phyloP scores from a whole-genome alignment of 2,329 filamentous ascomycete species.

The Trichoderma citrinoviride region DNA sequence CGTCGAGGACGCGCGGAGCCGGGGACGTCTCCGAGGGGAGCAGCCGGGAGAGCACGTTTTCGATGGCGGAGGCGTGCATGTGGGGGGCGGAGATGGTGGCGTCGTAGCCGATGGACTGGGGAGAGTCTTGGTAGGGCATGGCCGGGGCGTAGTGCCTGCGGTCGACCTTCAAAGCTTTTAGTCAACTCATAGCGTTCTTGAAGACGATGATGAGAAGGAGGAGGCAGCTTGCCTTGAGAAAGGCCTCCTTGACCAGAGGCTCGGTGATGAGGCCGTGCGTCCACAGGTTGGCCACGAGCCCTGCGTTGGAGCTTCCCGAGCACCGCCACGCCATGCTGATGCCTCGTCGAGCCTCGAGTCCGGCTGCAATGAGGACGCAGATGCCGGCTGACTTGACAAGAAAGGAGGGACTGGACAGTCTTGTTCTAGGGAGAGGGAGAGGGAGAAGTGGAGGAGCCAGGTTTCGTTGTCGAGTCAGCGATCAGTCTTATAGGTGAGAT shows the following conservation, averaged over 20 bases:
- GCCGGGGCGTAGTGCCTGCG: conserved; percentile 76
- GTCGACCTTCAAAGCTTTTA: too few species aligned
- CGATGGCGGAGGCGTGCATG: conserved; percentile 57
- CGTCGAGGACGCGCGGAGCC: conserved; percentile 61
- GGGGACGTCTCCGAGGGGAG: conserved; percentile 36
- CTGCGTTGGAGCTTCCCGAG: conserved; percentile 69
- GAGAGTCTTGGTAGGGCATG: conserved; percentile 63
- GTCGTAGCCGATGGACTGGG: conserved; percentile 53
- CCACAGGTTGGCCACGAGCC: conserved; percentile 75
- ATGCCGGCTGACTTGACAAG: background rate
- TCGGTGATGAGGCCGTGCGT: conserved; percentile 70
- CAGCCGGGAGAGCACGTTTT: conserved; percentile 48
- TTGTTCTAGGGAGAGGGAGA: background rate
- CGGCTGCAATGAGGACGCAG: background rate
- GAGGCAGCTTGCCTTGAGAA: conserved; percentile 66
- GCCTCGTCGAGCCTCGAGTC: conserved; percentile 5
- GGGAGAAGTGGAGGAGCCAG: conserved; percentile 6
- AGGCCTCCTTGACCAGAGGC: conserved; percentile 71
- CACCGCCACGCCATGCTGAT: conserved; percentile 84
- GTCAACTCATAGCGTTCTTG: too few species aligned
- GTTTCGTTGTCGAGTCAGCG: too few species aligned
- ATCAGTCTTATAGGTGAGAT: background rate
- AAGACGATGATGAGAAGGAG: too few species aligned
- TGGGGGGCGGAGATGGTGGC: conserved; percentile 60
- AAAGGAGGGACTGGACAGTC: background rate